A percentile compares a stretch with the other conserved stretches of the same genome.
Conservation (phyloP, 306 rosid species). For the Begonia loranthoides region DNA sequence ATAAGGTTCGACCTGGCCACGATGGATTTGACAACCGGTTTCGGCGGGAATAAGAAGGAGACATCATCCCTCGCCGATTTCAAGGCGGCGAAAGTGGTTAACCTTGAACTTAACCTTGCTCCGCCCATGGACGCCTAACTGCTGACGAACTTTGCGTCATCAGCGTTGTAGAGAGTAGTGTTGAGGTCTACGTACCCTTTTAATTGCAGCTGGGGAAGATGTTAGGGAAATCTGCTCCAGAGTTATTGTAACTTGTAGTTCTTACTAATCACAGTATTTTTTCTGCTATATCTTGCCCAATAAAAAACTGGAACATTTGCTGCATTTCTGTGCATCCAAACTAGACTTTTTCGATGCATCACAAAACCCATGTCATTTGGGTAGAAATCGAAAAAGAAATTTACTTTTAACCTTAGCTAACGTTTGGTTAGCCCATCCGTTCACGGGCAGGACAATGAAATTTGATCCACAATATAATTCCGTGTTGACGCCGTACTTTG, state of each 20-base stretch:
- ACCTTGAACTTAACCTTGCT: slow-evolving; percentile 59
- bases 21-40: slow-evolving; percentile 13
- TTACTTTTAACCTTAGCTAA: neutral
- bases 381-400: neutral
- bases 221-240: too few species aligned
- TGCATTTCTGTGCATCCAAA: neutral
- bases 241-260: too few species aligned
- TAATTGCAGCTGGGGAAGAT: neutral
- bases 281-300: too few species aligned
- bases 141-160: slow-evolving; percentile 1
- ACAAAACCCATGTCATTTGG: neutral
- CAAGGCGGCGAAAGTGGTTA: slow-evolving; percentile 28
- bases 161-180: neutral
- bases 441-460: too few species aligned
- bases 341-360: neutral
- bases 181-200: neutral
- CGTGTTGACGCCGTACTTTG: neutral
- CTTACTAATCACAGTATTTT: too few species aligned
- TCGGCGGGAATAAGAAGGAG: slow-evolving; percentile 29
- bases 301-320: too few species aligned
- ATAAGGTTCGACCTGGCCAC: slow-evolving; percentile 22
- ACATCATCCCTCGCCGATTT: slow-evolving; percentile 35
- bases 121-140: slow-evolving; percentile 36
- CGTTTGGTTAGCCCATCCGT: too few species aligned
- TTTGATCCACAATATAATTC: too few species aligned